Evolutionary conservation across 202 grass and related monocot genomes (phyloP), one percentile per base, ranked within the genome.

Genomic region (Schoenoplectus triqueter): DNA sequence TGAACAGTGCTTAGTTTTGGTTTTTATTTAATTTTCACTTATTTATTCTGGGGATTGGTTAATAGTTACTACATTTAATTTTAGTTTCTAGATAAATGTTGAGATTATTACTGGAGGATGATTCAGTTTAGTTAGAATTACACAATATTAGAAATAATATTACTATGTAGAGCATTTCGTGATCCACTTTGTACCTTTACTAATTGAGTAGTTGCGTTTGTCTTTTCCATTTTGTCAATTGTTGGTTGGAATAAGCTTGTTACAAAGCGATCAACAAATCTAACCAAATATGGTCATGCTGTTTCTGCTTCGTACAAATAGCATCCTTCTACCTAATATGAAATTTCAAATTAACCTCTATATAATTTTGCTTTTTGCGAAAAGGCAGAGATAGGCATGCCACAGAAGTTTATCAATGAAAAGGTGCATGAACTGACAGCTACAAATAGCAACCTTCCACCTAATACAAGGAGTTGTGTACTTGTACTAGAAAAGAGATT

Each of bases 1-100:
- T 90, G 19, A 75, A 81, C 64, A 57, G 50, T 57, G 73, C 64
- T 46, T 94, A 86, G 88, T 69, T 49, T 15, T 14, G 5, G 3
- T 76, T 10, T 68, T n/a, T 42, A 54, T 82, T 66, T 20, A 31
- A 21, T 81, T 13, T 64, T 82, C n/a, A 46, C 62, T 82, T 82
- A 47, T 66, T 66, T 82, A 82, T 82, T 82, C 5, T 66, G 41
- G 72, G 21, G 8, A 55, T 84, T 56, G 10, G 10, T 61, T 7
- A 52, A 11, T 51, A 10, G 17, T 31, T 31, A 31, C 66, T 73
- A 8, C 10, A 11, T 20, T 20, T 73, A 3, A 6, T 14, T 31
- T 73, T 21, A 73, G 47, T 51, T 10, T 73, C 2, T 73, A 11
- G 70, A 73, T 50, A 21, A 51, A 10, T 50, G 46, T 73, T 39